Evolutionary conservation across 116 monocot genomes (phyloP).

Genomic region (Posidonia oceanica): DNA sequence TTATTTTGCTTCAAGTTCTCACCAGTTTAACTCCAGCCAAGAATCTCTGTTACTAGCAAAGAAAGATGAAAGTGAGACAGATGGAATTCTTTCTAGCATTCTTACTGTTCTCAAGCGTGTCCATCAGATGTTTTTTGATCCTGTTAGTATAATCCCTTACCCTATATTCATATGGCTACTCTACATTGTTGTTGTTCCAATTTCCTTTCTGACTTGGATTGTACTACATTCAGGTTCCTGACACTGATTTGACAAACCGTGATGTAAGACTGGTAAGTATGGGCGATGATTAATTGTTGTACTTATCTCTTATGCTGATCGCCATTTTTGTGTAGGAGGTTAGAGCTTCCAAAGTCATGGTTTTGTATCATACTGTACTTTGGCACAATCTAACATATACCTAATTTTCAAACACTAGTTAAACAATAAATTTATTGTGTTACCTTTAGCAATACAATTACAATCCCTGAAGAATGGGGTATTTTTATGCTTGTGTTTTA

Average conservation of each 20-base stretch:
- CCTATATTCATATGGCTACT: conserved; percentile 1
- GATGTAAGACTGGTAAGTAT: conserved; percentile 64
- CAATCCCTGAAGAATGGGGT: too few relatives aligned
- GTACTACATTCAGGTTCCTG: conserved; percentile 20
- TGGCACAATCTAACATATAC: too few relatives aligned
- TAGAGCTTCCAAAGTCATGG: too few relatives aligned
- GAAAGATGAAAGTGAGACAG: conserved; percentile 78
- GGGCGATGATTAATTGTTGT: background rate
- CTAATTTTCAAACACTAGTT: too few relatives aligned
- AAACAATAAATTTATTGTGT: too few relatives aligned
- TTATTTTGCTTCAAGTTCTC: conserved; percentile 76
- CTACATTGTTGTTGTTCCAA: background rate
- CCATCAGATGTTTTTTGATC: conserved; percentile 74
- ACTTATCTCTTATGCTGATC: too few relatives aligned
- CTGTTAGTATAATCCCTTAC: conserved; percentile 20
- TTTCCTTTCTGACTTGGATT: background rate
- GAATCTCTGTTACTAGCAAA: conserved; percentile 49
- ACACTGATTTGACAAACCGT: conserved; percentile 27
- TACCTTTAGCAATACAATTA: too few relatives aligned
- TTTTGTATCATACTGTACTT: too few relatives aligned
- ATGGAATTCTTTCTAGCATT: conserved; percentile 58
- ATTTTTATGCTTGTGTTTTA: too few relatives aligned
- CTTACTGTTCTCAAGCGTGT: conserved; percentile 55
- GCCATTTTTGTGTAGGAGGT: too few relatives aligned
- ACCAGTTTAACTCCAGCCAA: conserved; percentile 28